Conservation (phyloP, 1,284 basidiomycete species). For the Moesziomyces globuligerus region DNA sequence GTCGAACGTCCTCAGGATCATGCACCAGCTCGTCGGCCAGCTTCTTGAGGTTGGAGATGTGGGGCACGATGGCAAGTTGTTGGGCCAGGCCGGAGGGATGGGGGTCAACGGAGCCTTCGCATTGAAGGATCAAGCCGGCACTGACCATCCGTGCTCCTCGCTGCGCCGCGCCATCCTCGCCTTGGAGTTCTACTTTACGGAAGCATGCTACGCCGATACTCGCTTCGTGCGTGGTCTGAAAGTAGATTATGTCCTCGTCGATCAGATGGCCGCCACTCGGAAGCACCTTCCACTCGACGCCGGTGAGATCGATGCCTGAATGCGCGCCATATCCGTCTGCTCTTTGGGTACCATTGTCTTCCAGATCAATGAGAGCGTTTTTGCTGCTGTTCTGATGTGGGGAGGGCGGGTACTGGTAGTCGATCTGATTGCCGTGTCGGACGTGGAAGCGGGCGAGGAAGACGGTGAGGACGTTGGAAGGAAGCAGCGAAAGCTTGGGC, state of each 20-base stretch:
- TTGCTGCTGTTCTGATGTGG: not conserved
- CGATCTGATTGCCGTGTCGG: constrained; percentile 54
- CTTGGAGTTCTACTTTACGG: constrained; percentile 43
- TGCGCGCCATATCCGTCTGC: not conserved
- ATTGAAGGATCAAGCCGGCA: constrained; percentile 40
- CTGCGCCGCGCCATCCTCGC: constrained; percentile 15
- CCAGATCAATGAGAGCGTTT: constrained; percentile 21
- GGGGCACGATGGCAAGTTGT: constrained; percentile 43
- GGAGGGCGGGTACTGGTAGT: constrained; percentile 38
- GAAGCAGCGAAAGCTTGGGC: constrained; percentile 22
- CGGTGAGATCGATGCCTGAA: constrained; percentile 18
- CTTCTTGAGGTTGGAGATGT: constrained; percentile 36
- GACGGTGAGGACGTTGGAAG: constrained; percentile 48
- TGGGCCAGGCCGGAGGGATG: constrained; percentile 31
- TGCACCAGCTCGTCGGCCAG: constrained; percentile 36
- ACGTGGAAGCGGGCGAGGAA: constrained; percentile 55
- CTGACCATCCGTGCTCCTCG: constrained; percentile 55
- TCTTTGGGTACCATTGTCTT: constrained; percentile 1
- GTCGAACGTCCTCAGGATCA: constrained; percentile 12
- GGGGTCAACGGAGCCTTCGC: constrained; percentile 15
- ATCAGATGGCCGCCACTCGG: constrained; percentile 55
- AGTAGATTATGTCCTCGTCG: constrained; percentile 52
- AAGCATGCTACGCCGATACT: constrained; percentile 51
- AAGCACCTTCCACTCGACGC: constrained; percentile 59
- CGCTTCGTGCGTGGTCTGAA: constrained; percentile 17